Conservation (phyloP, 441 rosid species). For the Lepidium campestre region DNA sequence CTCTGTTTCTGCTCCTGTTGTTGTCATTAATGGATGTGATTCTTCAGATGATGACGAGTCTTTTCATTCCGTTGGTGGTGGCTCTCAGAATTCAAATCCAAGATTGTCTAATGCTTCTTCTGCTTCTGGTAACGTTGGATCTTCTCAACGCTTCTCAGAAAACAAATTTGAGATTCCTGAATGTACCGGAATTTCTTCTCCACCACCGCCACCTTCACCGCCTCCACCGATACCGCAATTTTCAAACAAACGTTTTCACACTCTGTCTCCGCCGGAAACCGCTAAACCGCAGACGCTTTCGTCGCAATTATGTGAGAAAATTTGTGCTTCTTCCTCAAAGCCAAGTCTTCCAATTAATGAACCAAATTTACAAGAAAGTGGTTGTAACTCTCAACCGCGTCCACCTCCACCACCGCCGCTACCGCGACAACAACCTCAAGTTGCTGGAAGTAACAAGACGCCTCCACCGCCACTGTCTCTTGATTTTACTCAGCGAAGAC, state of each 20-base stretch:
- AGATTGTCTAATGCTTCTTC: conserved; percentile 61
- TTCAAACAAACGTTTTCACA: background rate
- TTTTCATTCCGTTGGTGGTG: conserved; percentile 66
- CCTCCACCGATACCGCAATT: conserved; percentile 43
- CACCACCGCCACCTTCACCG: conserved; percentile 35
- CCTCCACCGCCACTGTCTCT: conserved; percentile 81
- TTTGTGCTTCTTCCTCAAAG: conserved; percentile 19
- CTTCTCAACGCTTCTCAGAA: conserved; percentile 29
- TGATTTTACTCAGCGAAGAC: conserved; percentile 34
- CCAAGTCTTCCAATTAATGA: conserved; percentile 14
- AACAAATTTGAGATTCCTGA: conserved; percentile 22
- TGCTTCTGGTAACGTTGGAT: conserved; percentile 36
- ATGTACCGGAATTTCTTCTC: conserved; percentile 23
- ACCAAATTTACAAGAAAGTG: conserved; percentile 20
- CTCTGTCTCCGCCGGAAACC: background rate
- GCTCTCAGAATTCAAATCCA: conserved; percentile 43
- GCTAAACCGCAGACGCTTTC: conserved; percentile 13
- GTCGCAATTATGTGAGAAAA: conserved; percentile 19
- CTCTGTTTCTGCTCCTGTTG: conserved; percentile 29
- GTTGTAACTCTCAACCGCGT: conserved; percentile 32
- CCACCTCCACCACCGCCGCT: conserved; percentile 56
- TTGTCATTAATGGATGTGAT: conserved; percentile 33
- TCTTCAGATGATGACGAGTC: conserved; percentile 74
- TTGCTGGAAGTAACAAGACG: conserved; percentile 28
- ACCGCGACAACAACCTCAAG: conserved; percentile 31